Conservation (phyloP, 23 red algal species). For the Agarophyton chilense region DNA sequence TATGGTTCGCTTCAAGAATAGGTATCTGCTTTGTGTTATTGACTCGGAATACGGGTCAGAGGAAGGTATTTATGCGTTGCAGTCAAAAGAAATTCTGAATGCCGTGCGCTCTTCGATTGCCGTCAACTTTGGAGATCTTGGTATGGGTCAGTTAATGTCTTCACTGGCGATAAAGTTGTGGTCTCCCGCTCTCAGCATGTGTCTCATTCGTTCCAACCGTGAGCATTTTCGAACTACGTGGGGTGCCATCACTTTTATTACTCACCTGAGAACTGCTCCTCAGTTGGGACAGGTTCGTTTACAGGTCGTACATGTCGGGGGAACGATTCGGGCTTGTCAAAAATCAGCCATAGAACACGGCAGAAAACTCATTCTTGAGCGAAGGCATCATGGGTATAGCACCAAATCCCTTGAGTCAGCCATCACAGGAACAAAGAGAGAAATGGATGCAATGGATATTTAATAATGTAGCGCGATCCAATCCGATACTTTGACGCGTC, state of each 20-base stretch:
- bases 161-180: slow-evolving; percentile 62
- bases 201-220: slow-evolving; percentile 48
- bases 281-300: slow-evolving; percentile 37
- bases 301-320: slow-evolving; percentile 55
- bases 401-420: slow-evolving; percentile 19
- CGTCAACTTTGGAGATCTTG: slow-evolving; percentile 69
- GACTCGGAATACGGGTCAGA: slow-evolving; percentile 25
- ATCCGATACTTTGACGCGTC: not conserved
- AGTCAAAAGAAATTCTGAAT: slow-evolving; percentile 18
- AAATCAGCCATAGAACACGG: slow-evolving; percentile 30
- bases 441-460: slow-evolving; percentile 43
- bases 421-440: not conserved
- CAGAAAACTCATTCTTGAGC: slow-evolving; percentile 29
- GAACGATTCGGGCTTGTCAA: slow-evolving; percentile 68
- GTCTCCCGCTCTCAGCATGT: slow-evolving; percentile 47
- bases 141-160: slow-evolving; percentile 25
- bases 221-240: slow-evolving; percentile 57
- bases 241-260: slow-evolving; percentile 38
- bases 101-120: slow-evolving; percentile 58
- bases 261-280: slow-evolving; percentile 2
- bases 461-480: not conserved
- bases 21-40: slow-evolving; percentile 65
- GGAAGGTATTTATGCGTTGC: not conserved
- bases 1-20: slow-evolving; percentile 71
- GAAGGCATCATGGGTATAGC: not conserved